These are phyloP conservation scores for Aspergillus chevalieri DNA, from an alignment of 2,329 filamentous ascomycete genomes.

Conservation along the genomic window DNA sequence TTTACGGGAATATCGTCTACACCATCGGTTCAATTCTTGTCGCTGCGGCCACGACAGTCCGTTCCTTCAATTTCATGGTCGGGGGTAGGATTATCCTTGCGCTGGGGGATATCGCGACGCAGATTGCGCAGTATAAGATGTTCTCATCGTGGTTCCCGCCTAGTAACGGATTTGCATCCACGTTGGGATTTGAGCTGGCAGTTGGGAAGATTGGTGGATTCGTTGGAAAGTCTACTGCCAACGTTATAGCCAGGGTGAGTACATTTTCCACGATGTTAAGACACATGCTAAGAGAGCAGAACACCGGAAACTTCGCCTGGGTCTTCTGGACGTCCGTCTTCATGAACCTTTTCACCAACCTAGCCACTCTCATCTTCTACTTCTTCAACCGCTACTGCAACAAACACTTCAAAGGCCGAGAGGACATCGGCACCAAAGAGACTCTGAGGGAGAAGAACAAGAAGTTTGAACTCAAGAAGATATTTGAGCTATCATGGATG, in stretches of 20 bases:
- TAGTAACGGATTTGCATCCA: conserved; percentile 56
- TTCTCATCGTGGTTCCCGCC: conserved; percentile 62
- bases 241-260: conserved; percentile 48
- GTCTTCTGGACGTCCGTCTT: conserved; percentile 59
- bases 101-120: conserved; percentile 58
- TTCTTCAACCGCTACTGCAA: conserved; percentile 50
- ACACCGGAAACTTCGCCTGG: conserved; percentile 56
- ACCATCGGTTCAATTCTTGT: conserved; percentile 54
- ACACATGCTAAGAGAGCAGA: conserved; percentile 23
- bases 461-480: conserved; percentile 51
- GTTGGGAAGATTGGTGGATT: conserved; percentile 58
- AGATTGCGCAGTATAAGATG: conserved; percentile 60
- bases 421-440: conserved; percentile 55
- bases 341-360: conserved; percentile 60
- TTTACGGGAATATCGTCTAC: conserved; percentile 58
- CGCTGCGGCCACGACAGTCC: conserved; percentile 51
- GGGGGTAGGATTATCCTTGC: conserved; percentile 51
- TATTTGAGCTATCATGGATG: conserved; percentile 54
- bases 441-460: conserved; percentile 55
- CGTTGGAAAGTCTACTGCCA: conserved; percentile 55
- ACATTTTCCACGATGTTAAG: background rate
- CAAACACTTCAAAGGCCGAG: conserved; percentile 41
- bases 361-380: conserved; percentile 49
- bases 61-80: conserved; percentile 57
- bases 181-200: conserved; percentile 54